Evolutionary conservation across 352 stramenopile species (phyloP).

Genomic region (Phytophthora quininea): DNA sequence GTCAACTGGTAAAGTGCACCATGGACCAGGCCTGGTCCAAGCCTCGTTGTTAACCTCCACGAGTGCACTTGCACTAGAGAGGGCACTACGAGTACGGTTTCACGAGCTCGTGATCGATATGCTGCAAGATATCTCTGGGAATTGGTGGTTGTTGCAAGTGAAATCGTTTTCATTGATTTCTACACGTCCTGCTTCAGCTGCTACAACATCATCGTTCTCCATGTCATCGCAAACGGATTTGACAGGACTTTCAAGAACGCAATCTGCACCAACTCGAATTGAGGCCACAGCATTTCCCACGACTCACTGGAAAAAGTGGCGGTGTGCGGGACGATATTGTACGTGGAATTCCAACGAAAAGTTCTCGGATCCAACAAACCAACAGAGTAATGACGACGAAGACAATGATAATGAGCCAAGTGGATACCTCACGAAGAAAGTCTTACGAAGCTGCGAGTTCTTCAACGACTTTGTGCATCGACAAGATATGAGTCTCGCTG

Average conservation of each 20-base stretch:
- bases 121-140: constrained; percentile 50
- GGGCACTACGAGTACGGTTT: constrained; percentile 44
- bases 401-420: constrained; percentile 32
- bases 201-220: constrained; percentile 3
- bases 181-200: constrained; percentile 25
- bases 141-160: constrained; percentile 75
- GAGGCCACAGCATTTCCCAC: constrained; percentile 16
- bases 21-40: constrained; percentile 58
- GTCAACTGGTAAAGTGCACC: constrained; percentile 67
- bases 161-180: constrained; percentile 60
- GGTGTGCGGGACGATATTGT: constrained; percentile 52
- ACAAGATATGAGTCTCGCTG: constrained; percentile 51
- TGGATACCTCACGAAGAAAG: constrained; percentile 68
- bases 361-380: constrained; percentile 1
- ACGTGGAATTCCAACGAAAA: background rate
- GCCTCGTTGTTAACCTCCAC: constrained; percentile 47
- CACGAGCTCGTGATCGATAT: constrained; percentile 63
- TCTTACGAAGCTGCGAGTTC: constrained; percentile 72
- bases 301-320: constrained; percentile 53
- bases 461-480: constrained; percentile 50
- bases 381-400: constrained; percentile 10
- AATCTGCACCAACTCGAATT: constrained; percentile 54
- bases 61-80: constrained; percentile 44
- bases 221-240: background rate
- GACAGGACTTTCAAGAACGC: constrained; percentile 30